Percentiles rank a stretch among this genome's conserved stretches.
Evolutionary conservation across 352 stramenopile species (phyloP).

Genomic region (Pythium brachiatum): DNA sequence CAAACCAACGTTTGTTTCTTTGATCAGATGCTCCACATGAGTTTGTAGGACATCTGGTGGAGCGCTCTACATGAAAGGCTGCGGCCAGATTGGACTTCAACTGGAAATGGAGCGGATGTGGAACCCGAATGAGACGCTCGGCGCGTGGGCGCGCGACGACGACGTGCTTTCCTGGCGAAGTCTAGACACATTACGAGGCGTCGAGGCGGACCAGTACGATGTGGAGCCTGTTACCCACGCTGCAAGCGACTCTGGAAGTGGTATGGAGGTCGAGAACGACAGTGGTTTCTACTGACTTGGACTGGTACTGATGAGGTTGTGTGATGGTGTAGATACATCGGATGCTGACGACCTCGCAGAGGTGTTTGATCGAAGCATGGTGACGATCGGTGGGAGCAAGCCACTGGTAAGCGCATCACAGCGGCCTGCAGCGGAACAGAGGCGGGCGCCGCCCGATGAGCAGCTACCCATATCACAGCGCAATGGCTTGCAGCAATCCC

Average conservation of each 20-base stretch:
- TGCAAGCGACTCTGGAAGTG: slow-evolving; percentile 18
- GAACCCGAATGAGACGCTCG: slow-evolving; percentile 20
- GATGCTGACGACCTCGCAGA: slow-evolving; percentile 29
- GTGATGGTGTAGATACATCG: slow-evolving; percentile 20
- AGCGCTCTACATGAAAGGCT: slow-evolving; percentile 10
- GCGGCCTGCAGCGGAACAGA: neutral
- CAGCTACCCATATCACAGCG: too few species aligned
- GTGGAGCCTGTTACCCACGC: neutral
- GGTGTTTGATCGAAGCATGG: slow-evolving; percentile 16
- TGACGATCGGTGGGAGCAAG: neutral
- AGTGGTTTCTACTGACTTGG: neutral
- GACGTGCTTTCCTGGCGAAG: slow-evolving; percentile 43
- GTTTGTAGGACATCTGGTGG: neutral
- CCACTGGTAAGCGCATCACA: neutral
- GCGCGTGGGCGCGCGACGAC: slow-evolving; percentile 24
- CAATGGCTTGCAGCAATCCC: neutral
- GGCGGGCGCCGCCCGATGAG: neutral
- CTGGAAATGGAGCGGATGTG: slow-evolving; percentile 16
- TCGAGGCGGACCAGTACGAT: neutral
- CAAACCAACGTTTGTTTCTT: slow-evolving; percentile 5
- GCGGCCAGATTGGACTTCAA: slow-evolving; percentile 1
- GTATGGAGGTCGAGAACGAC: neutral
- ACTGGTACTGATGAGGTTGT: neutral
- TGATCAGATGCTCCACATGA: neutral
- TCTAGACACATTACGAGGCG: slow-evolving; percentile 27